Evolutionary conservation across 1,284 basidiomycete genomes (phyloP), one percentile per base, ranked within the genome.

Genomic region (Singerocomus inundabilis): DNA sequence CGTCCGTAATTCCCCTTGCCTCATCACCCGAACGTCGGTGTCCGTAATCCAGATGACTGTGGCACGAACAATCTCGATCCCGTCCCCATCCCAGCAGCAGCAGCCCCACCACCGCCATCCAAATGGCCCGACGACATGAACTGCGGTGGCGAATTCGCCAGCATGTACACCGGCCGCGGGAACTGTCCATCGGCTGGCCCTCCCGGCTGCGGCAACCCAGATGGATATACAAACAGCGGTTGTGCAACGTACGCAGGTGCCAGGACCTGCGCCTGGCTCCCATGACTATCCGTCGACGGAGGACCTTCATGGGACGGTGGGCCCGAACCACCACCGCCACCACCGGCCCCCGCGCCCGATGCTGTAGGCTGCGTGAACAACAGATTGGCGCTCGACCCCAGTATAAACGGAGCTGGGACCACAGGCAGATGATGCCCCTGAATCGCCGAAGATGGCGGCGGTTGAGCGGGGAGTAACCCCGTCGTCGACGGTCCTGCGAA

Each of bases 161-260:
- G 28, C 62, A 64, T 66, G 29, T 66, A 64, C n/a, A 64, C 65
- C 1, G 62, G 61, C 13, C 62, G 38, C 4, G 66, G 63, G 15
- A 44, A 2, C 13, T 64, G 54, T 1, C 61, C 52, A 1, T 64
- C 63, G 0, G 55, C 41, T 0, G 62, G 49, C 6, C 63, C 63
- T 5, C 67, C 64, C 0, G 66, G 55, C 18, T 68, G 63, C 26
- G 64, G 67, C 12, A 66, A 30, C 15, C 64, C 64, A 18, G 64
- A 69, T 6, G 67, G 64, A 13, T 66, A 66, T 1, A 66, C 64
- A 13, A 66, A 66, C 44, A 66, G 35, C 2, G 67, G 64, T 11
- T 68, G 67, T 3, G 67, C 67, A 11, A 66, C 66, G 16, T 66
- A 66, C 2, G 67, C 64, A 16, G 67, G 65, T 1, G 66, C 62